phyloP scores from a whole-genome alignment of 2,329 filamentous ascomycete genomes.

The Fusarium udum region DNA sequence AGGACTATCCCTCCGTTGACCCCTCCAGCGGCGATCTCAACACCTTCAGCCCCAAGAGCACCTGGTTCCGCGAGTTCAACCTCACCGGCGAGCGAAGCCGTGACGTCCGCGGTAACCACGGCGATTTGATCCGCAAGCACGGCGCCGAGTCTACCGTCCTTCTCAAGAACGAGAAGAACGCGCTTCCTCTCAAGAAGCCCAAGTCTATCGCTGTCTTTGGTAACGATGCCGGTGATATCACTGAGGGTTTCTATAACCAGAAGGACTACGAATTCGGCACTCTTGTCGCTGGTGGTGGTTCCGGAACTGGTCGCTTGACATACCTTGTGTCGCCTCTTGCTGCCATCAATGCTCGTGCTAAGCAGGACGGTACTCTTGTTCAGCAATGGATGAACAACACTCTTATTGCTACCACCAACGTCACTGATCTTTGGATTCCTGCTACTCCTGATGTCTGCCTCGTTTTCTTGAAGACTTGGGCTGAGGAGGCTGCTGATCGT shows the following conservation, averaged over 20 bases:
- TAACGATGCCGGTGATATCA: constrained; percentile 60
- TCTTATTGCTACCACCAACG: constrained; percentile 48
- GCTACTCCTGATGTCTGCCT: constrained; percentile 70
- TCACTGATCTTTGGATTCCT: constrained; percentile 58
- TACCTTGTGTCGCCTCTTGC: constrained; percentile 51
- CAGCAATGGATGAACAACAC: constrained; percentile 60
- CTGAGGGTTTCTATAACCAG: constrained; percentile 72
- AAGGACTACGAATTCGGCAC: constrained; percentile 69
- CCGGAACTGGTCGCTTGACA: constrained; percentile 52
- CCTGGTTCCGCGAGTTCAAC: constrained; percentile 54
- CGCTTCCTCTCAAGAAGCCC: constrained; percentile 67
- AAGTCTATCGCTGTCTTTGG: constrained; percentile 66
- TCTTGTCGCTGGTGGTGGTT: constrained; percentile 67
- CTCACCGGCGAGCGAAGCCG: constrained; percentile 63
- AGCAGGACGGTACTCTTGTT: constrained; percentile 57
- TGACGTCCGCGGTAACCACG: constrained; percentile 64
- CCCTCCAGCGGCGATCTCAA: constrained; percentile 59
- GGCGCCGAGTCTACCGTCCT: constrained; percentile 69
- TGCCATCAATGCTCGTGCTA: constrained; percentile 57
- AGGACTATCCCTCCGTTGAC: constrained; percentile 55
- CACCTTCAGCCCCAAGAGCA: constrained; percentile 59
- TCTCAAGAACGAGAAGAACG: constrained; percentile 74
- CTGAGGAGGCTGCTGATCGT: constrained; percentile 70
- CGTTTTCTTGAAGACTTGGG: constrained; percentile 72
- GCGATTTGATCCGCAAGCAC: constrained; percentile 64